These are phyloP conservation scores for Protomyces lactucae-debilis DNA, from an alignment of 1,139 yeast genomes.

Conservation along the genomic window DNA sequence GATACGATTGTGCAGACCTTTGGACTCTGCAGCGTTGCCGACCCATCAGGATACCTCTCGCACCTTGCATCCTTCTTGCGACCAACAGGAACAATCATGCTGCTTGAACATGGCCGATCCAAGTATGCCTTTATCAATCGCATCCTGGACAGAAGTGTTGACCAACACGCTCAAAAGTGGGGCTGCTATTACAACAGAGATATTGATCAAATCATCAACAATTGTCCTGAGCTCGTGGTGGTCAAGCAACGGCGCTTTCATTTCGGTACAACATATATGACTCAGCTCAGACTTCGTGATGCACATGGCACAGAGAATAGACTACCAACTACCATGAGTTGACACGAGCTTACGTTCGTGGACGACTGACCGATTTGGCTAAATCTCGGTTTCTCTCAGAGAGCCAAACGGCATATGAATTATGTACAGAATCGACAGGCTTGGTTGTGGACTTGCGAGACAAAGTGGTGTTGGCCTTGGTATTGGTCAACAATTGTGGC, in stretches of 20 bases:
- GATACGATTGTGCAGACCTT: conserved; percentile 92
- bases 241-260: conserved; percentile 76
- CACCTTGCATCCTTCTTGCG: conserved; percentile 68
- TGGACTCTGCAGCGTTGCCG: conserved; percentile 92
- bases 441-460: no score
- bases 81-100: conserved; percentile 76
- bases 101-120: conserved; percentile 90
- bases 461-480: no score
- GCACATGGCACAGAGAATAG: no score
- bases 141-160: conserved; percentile 77
- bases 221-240: conserved; percentile 69
- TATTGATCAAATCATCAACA: conserved; percentile 76
- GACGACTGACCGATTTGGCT: no score
- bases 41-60: conserved; percentile 75
- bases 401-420: no score
- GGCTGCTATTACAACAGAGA: conserved; percentile 97
- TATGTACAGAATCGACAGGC: no score
- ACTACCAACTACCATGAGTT: no score
- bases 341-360: no score
- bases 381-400: no score
- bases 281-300: not conserved
- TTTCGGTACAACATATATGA: conserved; percentile 70
- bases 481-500: no score
- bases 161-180: conserved; percentile 81
- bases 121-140: conserved; percentile 70